phyloP scores from a whole-genome alignment of 495 filamentous ascomycete genomes.

The Hypoxylon perforatum region DNA sequence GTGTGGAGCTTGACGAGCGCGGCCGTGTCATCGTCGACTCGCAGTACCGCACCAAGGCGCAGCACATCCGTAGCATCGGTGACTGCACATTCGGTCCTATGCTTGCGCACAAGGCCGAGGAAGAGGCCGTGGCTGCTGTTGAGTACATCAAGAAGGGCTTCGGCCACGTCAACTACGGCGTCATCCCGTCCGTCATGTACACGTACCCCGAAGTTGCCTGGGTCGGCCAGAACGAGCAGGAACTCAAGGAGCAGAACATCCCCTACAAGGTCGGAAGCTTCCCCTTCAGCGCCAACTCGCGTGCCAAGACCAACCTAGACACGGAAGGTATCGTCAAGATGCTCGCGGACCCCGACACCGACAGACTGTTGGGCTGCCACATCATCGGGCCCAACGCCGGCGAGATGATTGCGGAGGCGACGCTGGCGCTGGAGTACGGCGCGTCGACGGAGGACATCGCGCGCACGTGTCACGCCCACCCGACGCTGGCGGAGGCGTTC shows the following conservation, averaged over 20 bases:
- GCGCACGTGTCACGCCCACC: conserved; percentile 96
- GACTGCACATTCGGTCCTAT: conserved; percentile 98
- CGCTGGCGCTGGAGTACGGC: conserved; percentile 95
- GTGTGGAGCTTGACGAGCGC: conserved; percentile 91
- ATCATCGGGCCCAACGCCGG: conserved; percentile 96
- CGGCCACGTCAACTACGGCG: conserved; percentile 98
- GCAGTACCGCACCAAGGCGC: conserved; percentile 96
- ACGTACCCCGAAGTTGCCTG: conserved; percentile 98
- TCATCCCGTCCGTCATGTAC: conserved; percentile 99
- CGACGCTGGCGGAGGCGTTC: conserved; percentile 95
- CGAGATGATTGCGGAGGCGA: conserved; percentile 99
- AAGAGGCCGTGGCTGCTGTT: conserved; percentile 92
- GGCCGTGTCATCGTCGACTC: conserved; percentile 96
- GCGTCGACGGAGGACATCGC: conserved; percentile 95
- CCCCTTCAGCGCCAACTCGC: conserved; percentile 96
- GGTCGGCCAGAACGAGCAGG: conserved; percentile 98
- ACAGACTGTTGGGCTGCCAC: conserved; percentile 93
- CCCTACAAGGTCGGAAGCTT: conserved; percentile 93
- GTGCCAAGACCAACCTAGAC: conserved; percentile 98
- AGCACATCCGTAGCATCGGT: conserved; percentile 96
- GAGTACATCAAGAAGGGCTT: conserved; percentile 98
- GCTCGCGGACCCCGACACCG: conserved; percentile 94
- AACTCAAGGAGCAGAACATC: conserved; percentile 87
- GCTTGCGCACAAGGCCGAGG: conserved; percentile 99
- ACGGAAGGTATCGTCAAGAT: conserved; percentile 98